Evolutionary conservation across 805 yeast species (phyloP).

Genomic region (Ascoidea tarda): DNA sequence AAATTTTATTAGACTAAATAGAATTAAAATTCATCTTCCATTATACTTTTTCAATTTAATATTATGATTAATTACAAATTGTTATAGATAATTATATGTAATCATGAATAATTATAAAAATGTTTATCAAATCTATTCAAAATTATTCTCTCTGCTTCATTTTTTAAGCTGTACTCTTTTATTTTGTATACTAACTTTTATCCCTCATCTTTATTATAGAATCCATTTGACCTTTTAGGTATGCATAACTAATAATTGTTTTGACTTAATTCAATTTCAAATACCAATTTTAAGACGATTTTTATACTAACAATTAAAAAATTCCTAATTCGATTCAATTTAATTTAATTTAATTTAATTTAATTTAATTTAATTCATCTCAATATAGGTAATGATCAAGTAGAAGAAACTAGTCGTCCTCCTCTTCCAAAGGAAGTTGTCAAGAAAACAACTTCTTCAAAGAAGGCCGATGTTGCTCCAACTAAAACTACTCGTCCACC

Average conservation of each 20-base stretch:
- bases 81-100: too few species aligned
- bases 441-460: slow-evolving; percentile 71
- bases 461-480: slow-evolving; percentile 75
- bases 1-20: too few species aligned
- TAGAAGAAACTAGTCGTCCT: slow-evolving; percentile 17
- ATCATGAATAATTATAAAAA: too few species aligned
- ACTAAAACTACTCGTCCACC: slow-evolving; percentile 70
- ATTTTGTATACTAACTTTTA: neutral
- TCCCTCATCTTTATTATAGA: slow-evolving; percentile 22
- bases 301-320: neutral
- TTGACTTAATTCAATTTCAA: too few species aligned
- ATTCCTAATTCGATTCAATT: neutral
- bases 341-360: slow-evolving; percentile 17
- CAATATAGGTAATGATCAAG: slow-evolving; percentile 64
- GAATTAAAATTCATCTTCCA: too few species aligned
- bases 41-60: too few species aligned
- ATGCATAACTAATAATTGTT: neutral
- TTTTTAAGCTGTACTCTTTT: neutral
- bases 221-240: slow-evolving; percentile 70
- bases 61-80: too few species aligned
- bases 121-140: neutral
- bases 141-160: neutral
- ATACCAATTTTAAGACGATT: neutral
- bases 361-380: slow-evolving; percentile 38
- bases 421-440: slow-evolving; percentile 60